These are phyloP conservation scores for Pisolithus microcarpus DNA, from an alignment of 768 basidiomycete genomes.

Conservation along the genomic window DNA sequence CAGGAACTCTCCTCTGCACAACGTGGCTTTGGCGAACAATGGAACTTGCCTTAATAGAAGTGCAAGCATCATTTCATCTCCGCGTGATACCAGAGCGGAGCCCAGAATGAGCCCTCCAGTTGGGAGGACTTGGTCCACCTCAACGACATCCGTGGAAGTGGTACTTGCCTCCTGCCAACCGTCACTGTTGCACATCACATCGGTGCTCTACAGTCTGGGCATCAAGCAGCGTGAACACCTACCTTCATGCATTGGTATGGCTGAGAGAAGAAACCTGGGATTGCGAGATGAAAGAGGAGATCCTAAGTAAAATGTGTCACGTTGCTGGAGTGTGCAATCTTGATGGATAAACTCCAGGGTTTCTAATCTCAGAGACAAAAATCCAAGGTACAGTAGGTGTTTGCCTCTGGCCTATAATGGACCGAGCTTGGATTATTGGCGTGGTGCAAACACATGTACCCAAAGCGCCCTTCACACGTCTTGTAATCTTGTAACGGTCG, in stretches of 20 bases:
- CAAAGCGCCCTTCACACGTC: neutral
- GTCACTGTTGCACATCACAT: constrained; percentile 55
- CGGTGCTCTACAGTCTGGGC: constrained; percentile 50
- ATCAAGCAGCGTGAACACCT: constrained; percentile 56
- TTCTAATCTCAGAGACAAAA: constrained; percentile 12
- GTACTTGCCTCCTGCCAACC: constrained; percentile 59
- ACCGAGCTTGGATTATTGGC: neutral
- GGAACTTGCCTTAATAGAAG: constrained; percentile 11
- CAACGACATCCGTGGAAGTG: constrained; percentile 38
- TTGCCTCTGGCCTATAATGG: neutral
- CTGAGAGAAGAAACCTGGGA: constrained; percentile 62
- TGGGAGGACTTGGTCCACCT: constrained; percentile 28
- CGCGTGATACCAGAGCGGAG: constrained; percentile 8
- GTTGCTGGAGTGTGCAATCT: constrained; percentile 72
- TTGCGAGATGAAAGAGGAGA: constrained; percentile 63
- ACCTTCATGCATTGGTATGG: constrained; percentile 54
- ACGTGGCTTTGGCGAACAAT: constrained; percentile 7
- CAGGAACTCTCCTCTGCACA: constrained; percentile 18
- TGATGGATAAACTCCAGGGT: constrained; percentile 55
- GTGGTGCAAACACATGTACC: neutral
- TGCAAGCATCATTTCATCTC: constrained; percentile 17
- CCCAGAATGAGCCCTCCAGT: constrained; percentile 8
- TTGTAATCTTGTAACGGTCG: neutral
- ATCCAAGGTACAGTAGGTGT: neutral
- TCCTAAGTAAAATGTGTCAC: too few relatives aligned